Conservation (phyloP, 1,284 basidiomycete species). For the Leccinum insigne region DNA sequence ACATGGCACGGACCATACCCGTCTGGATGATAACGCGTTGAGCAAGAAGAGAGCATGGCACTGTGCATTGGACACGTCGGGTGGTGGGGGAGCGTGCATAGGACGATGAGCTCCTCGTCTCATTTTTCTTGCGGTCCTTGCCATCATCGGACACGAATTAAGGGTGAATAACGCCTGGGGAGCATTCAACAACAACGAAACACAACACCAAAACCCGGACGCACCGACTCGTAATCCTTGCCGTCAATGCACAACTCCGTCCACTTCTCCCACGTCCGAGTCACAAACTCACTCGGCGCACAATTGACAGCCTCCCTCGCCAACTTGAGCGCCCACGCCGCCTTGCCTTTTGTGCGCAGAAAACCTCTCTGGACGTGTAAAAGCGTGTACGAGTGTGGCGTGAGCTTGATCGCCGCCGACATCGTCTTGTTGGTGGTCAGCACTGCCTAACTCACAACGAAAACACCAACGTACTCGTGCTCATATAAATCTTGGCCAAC, state of each 20-base stretch:
- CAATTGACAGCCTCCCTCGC: conserved; percentile 97
- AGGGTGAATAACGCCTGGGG: conserved; percentile 85
- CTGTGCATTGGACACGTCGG: too few species aligned
- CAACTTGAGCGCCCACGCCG: conserved; percentile 91
- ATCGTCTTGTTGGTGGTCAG: conserved; percentile 69
- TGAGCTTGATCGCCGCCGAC: conserved; percentile 79
- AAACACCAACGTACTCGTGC: too few species aligned
- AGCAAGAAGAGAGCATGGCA: too few species aligned
- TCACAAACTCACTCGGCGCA: conserved; percentile 97
- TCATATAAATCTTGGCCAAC: too few species aligned
- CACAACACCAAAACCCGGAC: conserved; percentile 15
- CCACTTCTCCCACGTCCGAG: conserved; percentile 87
- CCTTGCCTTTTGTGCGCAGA: conserved; percentile 79
- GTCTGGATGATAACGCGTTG: too few species aligned
- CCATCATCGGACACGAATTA: conserved; percentile 99
- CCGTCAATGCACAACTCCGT: conserved; percentile 95
- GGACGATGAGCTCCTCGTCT: too few species aligned
- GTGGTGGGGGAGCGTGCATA: too few species aligned
- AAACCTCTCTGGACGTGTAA: conserved; percentile 96
- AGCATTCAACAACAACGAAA: conserved; percentile 4
- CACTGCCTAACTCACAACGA: too few species aligned
- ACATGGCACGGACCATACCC: too few species aligned
- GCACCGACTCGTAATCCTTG: conserved; percentile 79
- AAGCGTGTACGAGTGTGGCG: conserved; percentile 91
- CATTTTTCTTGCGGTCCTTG: conserved; percentile 55